These are phyloP conservation scores for Rhodotorula sp. DNA, from an alignment of 1,284 basidiomycete genomes.

Conservation along the genomic window DNA sequence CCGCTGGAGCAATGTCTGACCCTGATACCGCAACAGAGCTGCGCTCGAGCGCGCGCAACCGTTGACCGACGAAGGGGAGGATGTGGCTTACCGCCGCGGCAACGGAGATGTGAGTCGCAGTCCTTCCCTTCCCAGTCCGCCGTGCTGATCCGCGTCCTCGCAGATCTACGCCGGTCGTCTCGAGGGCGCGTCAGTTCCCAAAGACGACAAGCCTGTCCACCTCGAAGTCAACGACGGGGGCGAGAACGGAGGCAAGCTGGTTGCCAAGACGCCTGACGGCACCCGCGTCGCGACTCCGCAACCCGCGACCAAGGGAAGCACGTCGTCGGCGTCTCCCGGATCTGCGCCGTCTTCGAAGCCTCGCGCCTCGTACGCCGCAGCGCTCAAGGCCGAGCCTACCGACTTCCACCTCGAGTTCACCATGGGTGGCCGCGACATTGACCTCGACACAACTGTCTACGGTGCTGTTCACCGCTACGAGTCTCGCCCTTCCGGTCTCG, in stretches of 20 bases:
- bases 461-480: slow-evolving; percentile 87
- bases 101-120: slow-evolving; percentile 55
- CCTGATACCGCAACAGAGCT: no score
- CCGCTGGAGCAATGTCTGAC: no score
- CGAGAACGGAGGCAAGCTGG: slow-evolving; percentile 67
- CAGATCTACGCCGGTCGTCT: slow-evolving; percentile 59
- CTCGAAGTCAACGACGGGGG: slow-evolving; percentile 75
- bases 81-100: slow-evolving; percentile 50
- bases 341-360: slow-evolving; percentile 21
- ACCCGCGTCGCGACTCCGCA: slow-evolving; percentile 86
- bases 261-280: slow-evolving; percentile 93
- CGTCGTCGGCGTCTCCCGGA: slow-evolving; percentile 42
- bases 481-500: slow-evolving; percentile 11
- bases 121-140: background rate
- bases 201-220: slow-evolving; percentile 74
- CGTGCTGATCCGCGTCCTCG: background rate
- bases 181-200: slow-evolving; percentile 48
- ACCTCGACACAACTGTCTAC: slow-evolving; percentile 87
- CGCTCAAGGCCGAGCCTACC: slow-evolving; percentile 81
- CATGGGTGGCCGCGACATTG: slow-evolving; percentile 78
- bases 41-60: no score
- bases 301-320: slow-evolving; percentile 46
- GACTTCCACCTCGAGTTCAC: slow-evolving; percentile 98
- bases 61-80: slow-evolving; percentile 36
- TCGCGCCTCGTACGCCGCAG: slow-evolving; percentile 77